These are phyloP conservation scores for Coemansia sp. DNA, from an alignment of 192 early-diverging fungal species.

Conservation along the genomic window DNA sequence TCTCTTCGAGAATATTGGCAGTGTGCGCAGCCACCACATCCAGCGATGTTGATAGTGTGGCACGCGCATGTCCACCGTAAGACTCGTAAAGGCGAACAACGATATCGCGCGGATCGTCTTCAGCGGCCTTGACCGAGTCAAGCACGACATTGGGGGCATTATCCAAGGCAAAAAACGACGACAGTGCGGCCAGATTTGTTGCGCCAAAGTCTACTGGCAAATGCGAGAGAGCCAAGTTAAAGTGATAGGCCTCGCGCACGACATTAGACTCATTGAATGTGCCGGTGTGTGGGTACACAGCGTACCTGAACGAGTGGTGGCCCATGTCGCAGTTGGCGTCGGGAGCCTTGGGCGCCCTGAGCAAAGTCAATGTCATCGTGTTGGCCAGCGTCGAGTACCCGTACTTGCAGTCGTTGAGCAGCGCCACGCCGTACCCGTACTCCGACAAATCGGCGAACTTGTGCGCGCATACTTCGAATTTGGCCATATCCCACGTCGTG, in stretches of 20 bases:
- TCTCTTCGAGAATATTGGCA: conserved; percentile 53
- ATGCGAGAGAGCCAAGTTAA: conserved; percentile 79
- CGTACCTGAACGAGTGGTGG: conserved; percentile 85
- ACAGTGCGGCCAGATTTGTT: background rate
- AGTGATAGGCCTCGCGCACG: conserved; percentile 86
- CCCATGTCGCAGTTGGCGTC: conserved; percentile 67
- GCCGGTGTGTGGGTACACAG: conserved; percentile 86
- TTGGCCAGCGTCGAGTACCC: conserved; percentile 86
- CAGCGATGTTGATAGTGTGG: conserved; percentile 27
- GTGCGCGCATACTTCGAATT: conserved; percentile 97
- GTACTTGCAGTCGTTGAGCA: conserved; percentile 98
- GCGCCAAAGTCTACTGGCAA: conserved; percentile 35
- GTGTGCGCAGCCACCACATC: conserved; percentile 13
- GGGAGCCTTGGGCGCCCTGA: conserved; percentile 87
- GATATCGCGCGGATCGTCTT: conserved; percentile 70
- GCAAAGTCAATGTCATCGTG: conserved; percentile 79
- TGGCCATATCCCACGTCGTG: conserved; percentile 84
- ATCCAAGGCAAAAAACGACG: conserved; percentile 19
- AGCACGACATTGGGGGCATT: conserved; percentile 76
- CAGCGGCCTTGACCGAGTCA: conserved; percentile 91
- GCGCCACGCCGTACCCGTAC: conserved; percentile 90
- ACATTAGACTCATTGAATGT: conserved; percentile 83
- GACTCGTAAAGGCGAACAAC: conserved; percentile 91
- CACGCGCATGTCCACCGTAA: conserved; percentile 72
- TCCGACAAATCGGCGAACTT: conserved; percentile 98